These are phyloP conservation scores for Amanita rubescens DNA, from an alignment of 768 basidiomycete genomes.

Conservation along the genomic window DNA sequence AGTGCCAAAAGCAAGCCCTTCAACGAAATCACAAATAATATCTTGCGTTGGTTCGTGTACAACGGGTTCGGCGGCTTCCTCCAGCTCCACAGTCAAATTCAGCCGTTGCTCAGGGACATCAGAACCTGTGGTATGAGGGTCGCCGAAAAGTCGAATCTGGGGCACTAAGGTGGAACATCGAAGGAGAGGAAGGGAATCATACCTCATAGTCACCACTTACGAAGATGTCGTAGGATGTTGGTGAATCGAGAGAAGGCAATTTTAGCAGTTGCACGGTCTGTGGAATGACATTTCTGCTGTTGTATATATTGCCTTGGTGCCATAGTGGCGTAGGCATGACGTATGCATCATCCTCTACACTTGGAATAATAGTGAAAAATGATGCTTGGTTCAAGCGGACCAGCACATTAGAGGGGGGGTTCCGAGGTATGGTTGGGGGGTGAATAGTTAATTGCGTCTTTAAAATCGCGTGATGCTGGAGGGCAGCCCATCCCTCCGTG, in stretches of 20 bases:
- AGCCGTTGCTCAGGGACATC: conserved; percentile 51
- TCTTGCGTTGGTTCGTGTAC: conserved; percentile 44
- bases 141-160: conserved; percentile 80
- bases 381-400: conserved; percentile 65
- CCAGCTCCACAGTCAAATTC: conserved; percentile 38
- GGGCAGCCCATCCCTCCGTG: conserved; percentile 80
- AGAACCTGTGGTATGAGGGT: conserved; percentile 39
- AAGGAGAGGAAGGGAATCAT: neutral
- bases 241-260: conserved; percentile 30
- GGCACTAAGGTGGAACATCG: conserved; percentile 1
- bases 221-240: conserved; percentile 58
- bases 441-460: conserved; percentile 54
- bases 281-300: conserved; percentile 44
- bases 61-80: conserved; percentile 22
- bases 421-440: conserved; percentile 27
- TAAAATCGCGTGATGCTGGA: conserved; percentile 75
- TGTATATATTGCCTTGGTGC: conserved; percentile 87
- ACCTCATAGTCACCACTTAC: conserved; percentile 83
- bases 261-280: conserved; percentile 44
- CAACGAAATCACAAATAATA: conserved; percentile 60
- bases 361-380: conserved; percentile 65
- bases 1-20: conserved; percentile 69
- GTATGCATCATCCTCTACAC: conserved; percentile 12
- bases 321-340: conserved; percentile 38
- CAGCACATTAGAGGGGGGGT: conserved; percentile 36